A percentile compares a stretch with the other conserved stretches of the same genome.
Conservation (phyloP, 176 grass and related monocot species). For the Typha latifolia region DNA sequence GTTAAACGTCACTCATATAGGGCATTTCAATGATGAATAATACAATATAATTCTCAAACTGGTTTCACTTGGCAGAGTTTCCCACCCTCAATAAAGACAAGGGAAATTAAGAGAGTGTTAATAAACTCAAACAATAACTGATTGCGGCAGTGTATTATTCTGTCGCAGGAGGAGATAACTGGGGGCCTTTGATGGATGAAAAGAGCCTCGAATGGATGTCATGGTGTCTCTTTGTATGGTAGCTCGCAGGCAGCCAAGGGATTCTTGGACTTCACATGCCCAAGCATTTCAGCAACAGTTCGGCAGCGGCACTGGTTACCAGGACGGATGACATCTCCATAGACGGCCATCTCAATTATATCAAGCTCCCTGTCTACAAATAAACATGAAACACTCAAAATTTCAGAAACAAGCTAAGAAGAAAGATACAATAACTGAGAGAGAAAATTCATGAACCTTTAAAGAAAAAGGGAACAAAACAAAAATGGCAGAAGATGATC, state of each 20-base stretch:
- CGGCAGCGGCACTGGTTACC: constrained; percentile 78
- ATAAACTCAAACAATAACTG: neutral
- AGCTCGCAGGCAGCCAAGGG: constrained; percentile 62
- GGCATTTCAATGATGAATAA: neutral
- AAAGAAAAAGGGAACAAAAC: no score
- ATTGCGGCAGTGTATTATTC: no score
- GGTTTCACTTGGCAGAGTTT: neutral
- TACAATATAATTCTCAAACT: neutral
- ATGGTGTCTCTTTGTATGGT: constrained; percentile 39
- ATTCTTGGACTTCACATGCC: constrained; percentile 60
- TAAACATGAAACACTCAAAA: neutral
- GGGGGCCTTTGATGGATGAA: neutral
- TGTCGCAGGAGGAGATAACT: no score
- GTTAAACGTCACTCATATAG: neutral
- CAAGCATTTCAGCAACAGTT: constrained; percentile 87
- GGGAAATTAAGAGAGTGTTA: neutral
- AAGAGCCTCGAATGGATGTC: neutral
- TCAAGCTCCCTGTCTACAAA: constrained; percentile 76
- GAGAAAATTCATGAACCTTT: no score
- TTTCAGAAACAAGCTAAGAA: neutral
- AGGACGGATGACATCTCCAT: constrained; percentile 74
- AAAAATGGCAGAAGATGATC: no score
- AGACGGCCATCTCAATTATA: constrained; percentile 90
- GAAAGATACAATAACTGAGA: no score
- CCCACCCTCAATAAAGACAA: neutral